These are phyloP conservation scores for Priceomyces fermenticarens DNA, from an alignment of 805 yeast species.

Conservation along the genomic window DNA sequence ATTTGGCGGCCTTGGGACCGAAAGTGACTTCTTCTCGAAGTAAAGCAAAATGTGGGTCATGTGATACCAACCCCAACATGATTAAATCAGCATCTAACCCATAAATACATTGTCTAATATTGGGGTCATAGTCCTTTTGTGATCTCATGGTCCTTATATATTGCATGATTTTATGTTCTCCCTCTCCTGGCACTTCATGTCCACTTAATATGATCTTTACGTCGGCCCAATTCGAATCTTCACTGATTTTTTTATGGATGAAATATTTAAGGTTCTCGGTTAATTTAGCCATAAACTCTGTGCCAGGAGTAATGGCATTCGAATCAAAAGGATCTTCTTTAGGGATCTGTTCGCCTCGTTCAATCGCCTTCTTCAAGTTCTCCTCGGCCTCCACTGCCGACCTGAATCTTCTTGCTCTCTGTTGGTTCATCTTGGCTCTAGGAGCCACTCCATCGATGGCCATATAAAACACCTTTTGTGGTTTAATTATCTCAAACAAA, in stretches of 20 bases:
- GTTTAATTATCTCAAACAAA: conserved; percentile 81
- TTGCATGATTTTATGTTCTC: conserved; percentile 97
- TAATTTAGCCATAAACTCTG: conserved; percentile 92
- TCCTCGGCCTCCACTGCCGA: conserved; percentile 90
- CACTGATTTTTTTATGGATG: conserved; percentile 83
- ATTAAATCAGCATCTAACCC: conserved; percentile 98
- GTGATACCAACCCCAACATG: conserved; percentile 85
- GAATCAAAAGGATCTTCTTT: conserved; percentile 87
- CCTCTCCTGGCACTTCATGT: conserved; percentile 98
- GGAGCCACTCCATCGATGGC: conserved; percentile 99
- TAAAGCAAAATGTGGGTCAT: conserved; percentile 93
- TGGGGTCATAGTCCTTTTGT: conserved; percentile 76
- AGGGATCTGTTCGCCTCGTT: conserved; percentile 71
- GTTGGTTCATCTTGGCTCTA: conserved; percentile 97
- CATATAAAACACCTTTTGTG: conserved; percentile 85
- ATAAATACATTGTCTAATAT: conserved; percentile 92
- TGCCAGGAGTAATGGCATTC: conserved; percentile 97
- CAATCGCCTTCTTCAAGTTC: conserved; percentile 67
- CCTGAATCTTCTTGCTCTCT: conserved; percentile 88
- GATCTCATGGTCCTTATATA: conserved; percentile 77
- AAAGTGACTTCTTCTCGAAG: conserved; percentile 94
- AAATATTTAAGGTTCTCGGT: conserved; percentile 84
- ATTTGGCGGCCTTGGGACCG: conserved; percentile 50
- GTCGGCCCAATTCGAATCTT: conserved; percentile 91
- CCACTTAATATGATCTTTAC: conserved; percentile 89